Evolutionary conservation across 179 eudicot species (phyloP).

Genomic region (Silene coronaria): DNA sequence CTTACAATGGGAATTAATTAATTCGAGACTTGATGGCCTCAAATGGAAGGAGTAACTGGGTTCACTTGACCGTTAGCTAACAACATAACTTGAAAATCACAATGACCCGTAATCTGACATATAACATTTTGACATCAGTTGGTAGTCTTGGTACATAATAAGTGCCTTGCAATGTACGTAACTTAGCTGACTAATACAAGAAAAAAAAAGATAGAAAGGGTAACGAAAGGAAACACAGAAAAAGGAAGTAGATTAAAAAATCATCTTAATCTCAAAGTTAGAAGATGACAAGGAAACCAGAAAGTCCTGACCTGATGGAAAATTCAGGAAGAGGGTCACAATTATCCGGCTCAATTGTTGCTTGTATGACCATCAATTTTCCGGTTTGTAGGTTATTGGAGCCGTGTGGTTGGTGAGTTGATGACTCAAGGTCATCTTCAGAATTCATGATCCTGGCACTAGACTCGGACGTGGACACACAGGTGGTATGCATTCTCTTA

Average conservation of each 20-base stretch:
- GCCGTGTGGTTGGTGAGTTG: constrained; percentile 18
- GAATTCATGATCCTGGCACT: constrained; percentile 25
- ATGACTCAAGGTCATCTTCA: constrained; percentile 31
- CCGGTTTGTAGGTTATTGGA: constrained; percentile 12
- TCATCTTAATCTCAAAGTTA: not conserved
- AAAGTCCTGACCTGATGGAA: constrained; percentile 31
- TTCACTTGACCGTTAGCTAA: not conserved
- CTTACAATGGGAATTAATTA: not conserved
- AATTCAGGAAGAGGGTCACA: constrained; percentile 22
- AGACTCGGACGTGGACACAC: constrained; percentile 32
- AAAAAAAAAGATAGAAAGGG: not conserved
- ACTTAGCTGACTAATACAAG: not conserved
- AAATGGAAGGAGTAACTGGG: not conserved
- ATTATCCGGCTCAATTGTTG: constrained; percentile 15
- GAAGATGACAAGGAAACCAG: not conserved
- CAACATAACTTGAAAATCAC: not conserved
- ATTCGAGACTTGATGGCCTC: not conserved
- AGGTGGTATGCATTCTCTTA: constrained; percentile 13
- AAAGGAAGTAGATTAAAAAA: not conserved
- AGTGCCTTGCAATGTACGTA: not conserved
- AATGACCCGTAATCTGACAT: not conserved
- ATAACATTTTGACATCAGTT: not conserved
- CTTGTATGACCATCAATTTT: not conserved
- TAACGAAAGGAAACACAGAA: not conserved
- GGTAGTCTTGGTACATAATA: not conserved